These are phyloP conservation scores for Pseudogymnoascus pannorum DNA, from an alignment of 2,329 filamentous ascomycete species.

Conservation along the genomic window DNA sequence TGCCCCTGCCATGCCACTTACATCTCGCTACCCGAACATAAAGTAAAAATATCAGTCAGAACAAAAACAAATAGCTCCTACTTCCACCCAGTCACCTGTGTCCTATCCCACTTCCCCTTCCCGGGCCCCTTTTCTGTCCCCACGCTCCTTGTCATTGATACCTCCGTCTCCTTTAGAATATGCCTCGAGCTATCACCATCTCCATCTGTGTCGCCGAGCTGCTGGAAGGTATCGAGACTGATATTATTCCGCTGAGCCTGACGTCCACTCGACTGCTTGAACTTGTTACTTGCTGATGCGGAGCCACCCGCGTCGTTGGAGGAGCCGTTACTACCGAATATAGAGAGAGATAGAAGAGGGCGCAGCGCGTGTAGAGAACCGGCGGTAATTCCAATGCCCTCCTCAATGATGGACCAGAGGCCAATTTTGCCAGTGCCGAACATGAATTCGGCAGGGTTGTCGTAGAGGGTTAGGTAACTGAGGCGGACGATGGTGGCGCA, in stretches of 20 bases:
- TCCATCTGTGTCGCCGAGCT: conserved; percentile 18
- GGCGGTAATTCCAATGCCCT: conserved; percentile 42
- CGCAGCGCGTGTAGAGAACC: conserved; percentile 40
- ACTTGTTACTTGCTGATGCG: conserved; percentile 10
- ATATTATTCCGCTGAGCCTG: conserved; percentile 12
- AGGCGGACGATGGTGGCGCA: conserved; percentile 36
- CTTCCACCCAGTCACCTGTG: conserved; percentile 22
- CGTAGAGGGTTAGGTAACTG: conserved; percentile 35
- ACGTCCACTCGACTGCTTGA: conserved; percentile 15
- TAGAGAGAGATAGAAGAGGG: conserved; percentile 33
- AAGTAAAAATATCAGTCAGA: background rate
- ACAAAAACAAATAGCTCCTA: conserved; percentile 2
- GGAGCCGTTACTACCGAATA: conserved; percentile 18
- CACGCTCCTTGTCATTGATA: conserved; percentile 21
- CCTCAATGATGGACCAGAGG: conserved; percentile 41
- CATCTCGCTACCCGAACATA: background rate
- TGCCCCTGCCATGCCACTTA: background rate
- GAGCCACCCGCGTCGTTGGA: conserved; percentile 9
- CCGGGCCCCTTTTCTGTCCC: conserved; percentile 19
- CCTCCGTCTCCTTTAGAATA: conserved; percentile 32
- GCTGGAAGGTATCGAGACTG: conserved; percentile 19
- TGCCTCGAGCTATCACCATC: conserved; percentile 32
- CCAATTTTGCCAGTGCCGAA: conserved; percentile 35
- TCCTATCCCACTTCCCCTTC: conserved; percentile 21
- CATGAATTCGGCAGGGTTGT: conserved; percentile 34